These are phyloP conservation scores for Telopea speciosissima DNA, from an alignment of 177 flowering plant genomes.

Conservation along the genomic window DNA sequence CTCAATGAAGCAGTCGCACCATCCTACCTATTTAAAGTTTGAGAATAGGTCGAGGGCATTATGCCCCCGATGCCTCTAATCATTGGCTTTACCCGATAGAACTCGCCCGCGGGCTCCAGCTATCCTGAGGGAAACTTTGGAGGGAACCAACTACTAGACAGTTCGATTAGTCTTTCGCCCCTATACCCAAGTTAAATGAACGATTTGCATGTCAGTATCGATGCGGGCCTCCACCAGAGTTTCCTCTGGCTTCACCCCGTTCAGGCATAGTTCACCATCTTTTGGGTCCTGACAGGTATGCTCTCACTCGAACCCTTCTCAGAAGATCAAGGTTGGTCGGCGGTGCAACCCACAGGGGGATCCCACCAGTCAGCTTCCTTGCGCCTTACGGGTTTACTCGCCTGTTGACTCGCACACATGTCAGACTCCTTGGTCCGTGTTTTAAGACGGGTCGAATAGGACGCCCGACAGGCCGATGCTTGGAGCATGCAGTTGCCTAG, in stretches of 20 bases:
- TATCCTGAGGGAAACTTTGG: constrained; percentile 39
- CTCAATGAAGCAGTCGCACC: constrained; percentile 31
- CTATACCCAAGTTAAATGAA: constrained; percentile 42
- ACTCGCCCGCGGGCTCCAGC: constrained; percentile 31
- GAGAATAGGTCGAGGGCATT: constrained; percentile 46
- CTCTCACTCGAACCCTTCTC: constrained; percentile 55
- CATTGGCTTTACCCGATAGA: constrained; percentile 40
- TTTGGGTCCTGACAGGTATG: constrained; percentile 62
- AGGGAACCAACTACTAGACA: constrained; percentile 39
- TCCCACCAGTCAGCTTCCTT: constrained; percentile 6
- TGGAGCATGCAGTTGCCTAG: no score
- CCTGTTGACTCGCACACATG: no score
- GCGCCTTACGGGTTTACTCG: not conserved
- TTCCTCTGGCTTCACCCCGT: constrained; percentile 59
- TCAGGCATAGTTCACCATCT: constrained; percentile 66
- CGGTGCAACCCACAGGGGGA: constrained; percentile 12
- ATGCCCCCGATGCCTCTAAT: constrained; percentile 44
- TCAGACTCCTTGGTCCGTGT: no score
- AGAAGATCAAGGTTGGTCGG: constrained; percentile 20
- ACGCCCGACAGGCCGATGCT: no score
- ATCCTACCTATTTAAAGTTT: constrained; percentile 42
- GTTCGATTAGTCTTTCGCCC: constrained; percentile 42
- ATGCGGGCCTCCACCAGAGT: constrained; percentile 57
- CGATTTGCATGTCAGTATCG: constrained; percentile 41
- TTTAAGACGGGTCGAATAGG: no score